These are phyloP conservation scores for Taiozyma sp. DNA, from an alignment of 1,139 yeast genomes.

Conservation along the genomic window DNA sequence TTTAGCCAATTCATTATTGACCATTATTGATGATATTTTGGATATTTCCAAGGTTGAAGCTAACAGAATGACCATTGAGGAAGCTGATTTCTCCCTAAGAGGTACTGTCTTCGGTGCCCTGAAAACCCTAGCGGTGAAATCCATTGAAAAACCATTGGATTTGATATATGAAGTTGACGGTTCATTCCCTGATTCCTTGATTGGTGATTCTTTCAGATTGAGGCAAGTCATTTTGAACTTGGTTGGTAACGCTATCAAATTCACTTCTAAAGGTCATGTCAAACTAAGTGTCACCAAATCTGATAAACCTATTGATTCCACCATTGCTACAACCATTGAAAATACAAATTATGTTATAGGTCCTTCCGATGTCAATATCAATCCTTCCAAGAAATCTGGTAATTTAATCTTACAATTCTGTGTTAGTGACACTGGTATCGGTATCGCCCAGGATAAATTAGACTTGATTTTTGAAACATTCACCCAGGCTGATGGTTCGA, in stretches of 20 bases:
- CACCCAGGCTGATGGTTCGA: conserved; percentile 91
- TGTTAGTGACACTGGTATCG: conserved; percentile 88
- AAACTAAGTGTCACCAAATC: conserved; percentile 58
- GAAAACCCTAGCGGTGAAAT: conserved; percentile 84
- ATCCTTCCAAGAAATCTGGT: conserved; percentile 12
- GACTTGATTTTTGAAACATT: conserved; percentile 85
- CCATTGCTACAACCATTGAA: conserved; percentile 17
- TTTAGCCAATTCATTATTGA: conserved; percentile 76
- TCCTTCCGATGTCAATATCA: conserved; percentile 16
- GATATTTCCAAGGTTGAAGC: conserved; percentile 94
- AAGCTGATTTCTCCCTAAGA: conserved; percentile 79
- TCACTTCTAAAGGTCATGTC: conserved; percentile 79
- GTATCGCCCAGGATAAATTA: conserved; percentile 78
- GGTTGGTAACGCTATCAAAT: conserved; percentile 87
- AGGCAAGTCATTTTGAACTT: conserved; percentile 82
- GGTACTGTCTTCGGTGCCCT: conserved; percentile 89
- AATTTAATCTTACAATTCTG: conserved; percentile 75
- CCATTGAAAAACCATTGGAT: conserved; percentile 80
- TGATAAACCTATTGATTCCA: conserved; percentile 21
- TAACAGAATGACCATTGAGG: conserved; percentile 88
- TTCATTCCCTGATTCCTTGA: conserved; percentile 79
- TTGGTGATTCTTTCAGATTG: conserved; percentile 84
- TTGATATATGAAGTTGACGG: conserved; percentile 80
- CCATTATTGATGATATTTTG: conserved; percentile 84
- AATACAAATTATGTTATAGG: conserved; percentile 20